phyloP scores from a whole-genome alignment of 495 filamentous ascomycete genomes.

The Neurospora sp. region DNA sequence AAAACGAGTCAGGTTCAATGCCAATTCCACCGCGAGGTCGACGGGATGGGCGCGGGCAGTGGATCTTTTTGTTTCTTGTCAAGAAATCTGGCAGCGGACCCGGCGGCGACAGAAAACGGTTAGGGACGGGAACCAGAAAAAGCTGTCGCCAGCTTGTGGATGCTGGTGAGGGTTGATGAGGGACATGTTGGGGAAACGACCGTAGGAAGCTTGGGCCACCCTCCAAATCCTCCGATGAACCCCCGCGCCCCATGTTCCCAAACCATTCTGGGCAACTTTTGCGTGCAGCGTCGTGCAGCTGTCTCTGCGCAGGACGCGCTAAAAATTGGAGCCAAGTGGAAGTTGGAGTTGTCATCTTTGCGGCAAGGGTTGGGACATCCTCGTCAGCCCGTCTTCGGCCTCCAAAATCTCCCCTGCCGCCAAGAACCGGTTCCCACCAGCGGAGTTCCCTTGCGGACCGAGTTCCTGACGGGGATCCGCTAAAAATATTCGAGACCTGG shows the following conservation, averaged over 20 bases:
- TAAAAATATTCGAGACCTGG: neutral
- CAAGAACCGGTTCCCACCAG: neutral
- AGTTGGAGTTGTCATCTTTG: neutral
- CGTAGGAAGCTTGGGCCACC: neutral
- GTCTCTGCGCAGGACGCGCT: neutral
- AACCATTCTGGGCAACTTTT: neutral
- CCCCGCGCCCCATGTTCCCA: neutral
- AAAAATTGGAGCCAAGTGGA: neutral
- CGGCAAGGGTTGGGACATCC: neutral
- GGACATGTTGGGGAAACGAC: constrained; percentile 2
- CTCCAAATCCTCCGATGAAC: neutral
- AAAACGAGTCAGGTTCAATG: neutral
- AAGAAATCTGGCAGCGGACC: neutral
- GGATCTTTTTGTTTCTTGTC: neutral
- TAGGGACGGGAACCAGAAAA: neutral
- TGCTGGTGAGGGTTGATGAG: constrained; percentile 1
- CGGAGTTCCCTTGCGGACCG: neutral
- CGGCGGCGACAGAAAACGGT: neutral
- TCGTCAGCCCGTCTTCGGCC: neutral
- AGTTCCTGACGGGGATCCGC: neutral
- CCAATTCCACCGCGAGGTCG: neutral
- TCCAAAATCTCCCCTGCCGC: neutral
- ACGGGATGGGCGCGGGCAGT: neutral
- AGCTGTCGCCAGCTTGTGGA: neutral
- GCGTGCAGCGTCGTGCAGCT: neutral